Evolutionary conservation across 176 grass and related monocot species (phyloP).

Genomic region (Carex parvula): DNA sequence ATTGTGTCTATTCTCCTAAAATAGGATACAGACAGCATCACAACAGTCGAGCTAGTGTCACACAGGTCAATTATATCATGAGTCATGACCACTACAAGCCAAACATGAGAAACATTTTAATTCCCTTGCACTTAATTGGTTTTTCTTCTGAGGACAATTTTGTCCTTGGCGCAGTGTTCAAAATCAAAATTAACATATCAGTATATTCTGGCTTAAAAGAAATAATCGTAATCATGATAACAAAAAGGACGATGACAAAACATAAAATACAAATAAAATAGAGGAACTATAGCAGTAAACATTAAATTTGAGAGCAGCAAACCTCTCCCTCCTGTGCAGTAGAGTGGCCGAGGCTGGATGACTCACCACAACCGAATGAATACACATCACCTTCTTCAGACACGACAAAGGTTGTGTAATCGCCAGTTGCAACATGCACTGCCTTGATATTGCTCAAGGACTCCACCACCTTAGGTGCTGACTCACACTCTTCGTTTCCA

Average conservation of each 20-base stretch:
- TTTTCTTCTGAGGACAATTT: background rate
- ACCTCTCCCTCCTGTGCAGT: slow-evolving; percentile 46
- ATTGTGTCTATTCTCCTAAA: slow-evolving; percentile 61
- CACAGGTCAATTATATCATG: background rate
- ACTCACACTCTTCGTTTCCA: slow-evolving; percentile 89
- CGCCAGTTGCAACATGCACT: slow-evolving; percentile 72
- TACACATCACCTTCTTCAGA: slow-evolving; percentile 74
- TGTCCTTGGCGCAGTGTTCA: background rate
- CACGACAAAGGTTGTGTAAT: slow-evolving; percentile 91
- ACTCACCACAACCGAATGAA: slow-evolving; percentile 86
- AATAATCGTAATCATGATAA: background rate
- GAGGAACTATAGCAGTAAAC: background rate
- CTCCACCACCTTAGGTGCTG: slow-evolving; percentile 76
- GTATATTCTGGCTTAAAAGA: background rate
- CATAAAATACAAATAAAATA: background rate
- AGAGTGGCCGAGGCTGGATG: slow-evolving; percentile 78
- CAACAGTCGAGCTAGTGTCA: background rate
- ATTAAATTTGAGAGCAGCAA: slow-evolving; percentile 11
- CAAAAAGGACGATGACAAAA: background rate
- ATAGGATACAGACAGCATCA: background rate
- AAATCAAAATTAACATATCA: background rate
- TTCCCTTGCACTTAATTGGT: background rate
- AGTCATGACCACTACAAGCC: background rate
- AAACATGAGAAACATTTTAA: background rate
- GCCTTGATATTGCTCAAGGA: slow-evolving; percentile 59